A percentile compares a stretch with the other conserved stretches of the same genome.
These are phyloP conservation scores for Boletus barrowsii DNA, from an alignment of 768 basidiomycete genomes.

Conservation along the genomic window DNA sequence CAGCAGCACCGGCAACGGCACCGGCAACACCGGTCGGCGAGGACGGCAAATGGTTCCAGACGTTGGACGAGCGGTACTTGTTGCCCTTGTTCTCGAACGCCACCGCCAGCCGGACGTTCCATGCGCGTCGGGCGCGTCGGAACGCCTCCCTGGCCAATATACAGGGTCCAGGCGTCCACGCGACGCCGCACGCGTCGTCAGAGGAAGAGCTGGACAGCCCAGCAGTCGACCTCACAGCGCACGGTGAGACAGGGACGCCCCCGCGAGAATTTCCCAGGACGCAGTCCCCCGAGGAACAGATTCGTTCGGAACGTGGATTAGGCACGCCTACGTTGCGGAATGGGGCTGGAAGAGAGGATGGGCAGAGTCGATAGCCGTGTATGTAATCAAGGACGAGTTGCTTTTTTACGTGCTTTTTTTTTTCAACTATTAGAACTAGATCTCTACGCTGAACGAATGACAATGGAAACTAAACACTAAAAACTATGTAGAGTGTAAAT, in stretches of 20 bases:
- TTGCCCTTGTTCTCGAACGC: conserved; percentile 91
- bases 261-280: conserved; percentile 21
- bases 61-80: conserved; percentile 90
- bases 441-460: too few relatives aligned
- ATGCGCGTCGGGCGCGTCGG: conserved; percentile 69
- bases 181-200: conserved; percentile 33
- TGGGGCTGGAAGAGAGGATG: conserved; percentile 35
- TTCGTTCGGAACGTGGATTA: conserved; percentile 60
- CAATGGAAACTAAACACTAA: too few relatives aligned
- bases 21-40: conserved; percentile 35
- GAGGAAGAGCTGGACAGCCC: conserved; percentile 41
- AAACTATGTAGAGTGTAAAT: not conserved
- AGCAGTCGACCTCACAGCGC: conserved; percentile 43
- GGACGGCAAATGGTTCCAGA: conserved; percentile 95
- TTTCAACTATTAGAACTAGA: too few relatives aligned
- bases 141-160: conserved; percentile 29
- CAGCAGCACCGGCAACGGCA: too few relatives aligned
- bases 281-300: conserved; percentile 41
- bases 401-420: not conserved
- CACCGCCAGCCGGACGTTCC: conserved; percentile 82
- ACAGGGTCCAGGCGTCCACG: conserved; percentile 23
- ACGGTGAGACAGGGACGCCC: conserved; percentile 3
- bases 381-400: not conserved
- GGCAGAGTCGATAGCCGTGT: not conserved
- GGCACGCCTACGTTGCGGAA: conserved; percentile 60